These are phyloP conservation scores for Dryas alaskensis DNA, from an alignment of 306 rosid species.

Conservation along the genomic window DNA sequence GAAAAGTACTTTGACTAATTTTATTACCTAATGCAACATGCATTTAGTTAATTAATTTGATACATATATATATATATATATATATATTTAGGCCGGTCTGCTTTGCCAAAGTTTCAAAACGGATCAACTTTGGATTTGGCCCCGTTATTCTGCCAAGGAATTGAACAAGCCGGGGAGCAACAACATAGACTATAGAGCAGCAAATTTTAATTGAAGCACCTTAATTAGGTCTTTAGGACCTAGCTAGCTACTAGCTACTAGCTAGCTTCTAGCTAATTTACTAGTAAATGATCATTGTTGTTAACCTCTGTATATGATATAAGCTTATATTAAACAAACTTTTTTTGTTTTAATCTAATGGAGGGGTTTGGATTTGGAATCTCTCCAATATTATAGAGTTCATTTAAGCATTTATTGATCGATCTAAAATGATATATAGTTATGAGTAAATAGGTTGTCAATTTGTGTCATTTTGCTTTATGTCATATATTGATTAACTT, in stretches of 20 bases:
- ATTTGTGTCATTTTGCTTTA: too few relatives aligned
- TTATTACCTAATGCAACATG: background rate
- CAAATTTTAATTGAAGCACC: background rate
- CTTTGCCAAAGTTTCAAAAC: conserved; percentile 9
- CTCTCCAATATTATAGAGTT: too few relatives aligned
- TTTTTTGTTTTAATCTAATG: too few relatives aligned
- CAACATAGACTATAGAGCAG: background rate
- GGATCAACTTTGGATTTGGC: conserved; percentile 42
- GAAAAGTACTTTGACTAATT: background rate
- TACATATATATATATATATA: conserved; percentile 2
- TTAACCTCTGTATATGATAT: background rate
- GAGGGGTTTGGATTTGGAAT: too few relatives aligned
- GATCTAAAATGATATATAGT: too few relatives aligned
- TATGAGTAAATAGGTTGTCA: too few relatives aligned
- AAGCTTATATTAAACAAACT: background rate
- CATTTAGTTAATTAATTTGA: background rate
- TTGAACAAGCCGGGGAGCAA: background rate
- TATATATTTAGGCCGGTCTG: background rate
- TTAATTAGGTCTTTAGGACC: background rate
- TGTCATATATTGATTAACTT: too few relatives aligned
- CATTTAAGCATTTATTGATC: too few relatives aligned
- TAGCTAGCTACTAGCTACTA: background rate
- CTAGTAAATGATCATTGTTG: too few relatives aligned
- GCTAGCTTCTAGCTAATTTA: too few relatives aligned
- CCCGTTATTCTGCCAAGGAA: background rate